Evolutionary conservation across 2,329 filamentous ascomycete species (phyloP), one percentile per base, ranked within the genome.

Genomic region (Didymella pinodella): DNA sequence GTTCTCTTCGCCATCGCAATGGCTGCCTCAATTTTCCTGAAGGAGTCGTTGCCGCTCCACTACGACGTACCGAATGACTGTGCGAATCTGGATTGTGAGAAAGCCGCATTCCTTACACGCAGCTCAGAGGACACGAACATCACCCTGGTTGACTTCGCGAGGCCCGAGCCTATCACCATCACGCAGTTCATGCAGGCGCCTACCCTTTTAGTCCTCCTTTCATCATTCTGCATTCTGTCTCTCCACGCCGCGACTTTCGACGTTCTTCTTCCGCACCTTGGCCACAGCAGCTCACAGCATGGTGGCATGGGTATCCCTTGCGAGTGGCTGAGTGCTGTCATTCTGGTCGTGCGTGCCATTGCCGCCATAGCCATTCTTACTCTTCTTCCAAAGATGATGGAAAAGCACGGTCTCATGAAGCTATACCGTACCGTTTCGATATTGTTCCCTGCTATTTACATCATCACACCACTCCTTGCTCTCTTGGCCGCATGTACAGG

Each of bases 161-260:
- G 70, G 45, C 75, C 75, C 0, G 77, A 80, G 3, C 76, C 77
- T 28, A 81, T 82, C 59, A 76, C 75, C 53, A 78, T 82, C 58
- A 65, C 69, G 43, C 78, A 82, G 47, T 80, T 82, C 63, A 71
- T 82, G 52, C 77, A 77, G 18, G 80, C 80, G 0, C 81, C 81
- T 2, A 81, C 80, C 1, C 71, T 83, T 18, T 65, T 80, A 58
- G 66, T 81, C 61, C 68, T 83, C 31, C 68, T 85, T 67, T 70
- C 81, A 62, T 83, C 82, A 4, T 82, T 81, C 62, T 84, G 81
- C 28, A 82, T 83, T 36, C 82, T 83, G 32, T 85, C 84, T n/a
- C 83, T 83, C 67, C 85, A 85, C 53, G 82, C 82, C 12, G 82
- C 80, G 2, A 84, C 84, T 45, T 86, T 82, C 57, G 80, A 82